Base-by-base conservation (phyloP, 139 green algal species). In the Ulvella scutata region DNA sequence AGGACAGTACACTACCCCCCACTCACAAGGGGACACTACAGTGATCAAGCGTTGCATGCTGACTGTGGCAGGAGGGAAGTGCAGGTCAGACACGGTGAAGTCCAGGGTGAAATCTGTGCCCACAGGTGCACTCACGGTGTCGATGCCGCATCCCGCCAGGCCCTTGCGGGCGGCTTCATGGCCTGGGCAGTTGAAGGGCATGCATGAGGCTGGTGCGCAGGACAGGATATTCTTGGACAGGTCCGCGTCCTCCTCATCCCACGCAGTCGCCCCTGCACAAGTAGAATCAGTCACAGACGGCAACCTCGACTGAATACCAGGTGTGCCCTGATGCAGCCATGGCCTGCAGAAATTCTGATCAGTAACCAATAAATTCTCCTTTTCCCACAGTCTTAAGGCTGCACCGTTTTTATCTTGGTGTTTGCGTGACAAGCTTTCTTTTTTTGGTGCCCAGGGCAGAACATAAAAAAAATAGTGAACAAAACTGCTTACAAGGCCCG, bases 211-310 rank as follows among this genome's bases (percentile, higher is more conserved):
- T 10, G 51, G 51, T 10, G 51, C n/a, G 51, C 51, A 67, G n/a
- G 1, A n/a, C 51, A 67, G n/a, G 51, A 67, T n/a, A 20, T 61
- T 33, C 6, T 61, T 29, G 0, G 78, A 79, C 59, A 85, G 72
- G 76, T 79, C 51, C 10, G 60, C 38, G 10, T 79, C 78, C 61
- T 79, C 43, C 4, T 72, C 51, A 73, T 82, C 79, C 17, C 13
- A 26, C 4, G 78, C 73, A 2, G 26, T 78, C 6, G 74, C 81
- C 7, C 81, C 81, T 51, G 76, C 73, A n/a, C n/a, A n/a, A n/a
- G n/a, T n/a, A n/a, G n/a, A n/a, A n/a, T n/a, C n/a, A n/a, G n/a
- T n/a, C n/a, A n/a, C n/a, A n/a, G n/a, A n/a, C n/a, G n/a, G n/a
- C n/a, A n/a, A n/a, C n/a, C n/a, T n/a, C n/a, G n/a, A n/a, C n/a